Base-by-base conservation (phyloP, 805 yeast genomes). In the Barnettozyma populi region DNA sequence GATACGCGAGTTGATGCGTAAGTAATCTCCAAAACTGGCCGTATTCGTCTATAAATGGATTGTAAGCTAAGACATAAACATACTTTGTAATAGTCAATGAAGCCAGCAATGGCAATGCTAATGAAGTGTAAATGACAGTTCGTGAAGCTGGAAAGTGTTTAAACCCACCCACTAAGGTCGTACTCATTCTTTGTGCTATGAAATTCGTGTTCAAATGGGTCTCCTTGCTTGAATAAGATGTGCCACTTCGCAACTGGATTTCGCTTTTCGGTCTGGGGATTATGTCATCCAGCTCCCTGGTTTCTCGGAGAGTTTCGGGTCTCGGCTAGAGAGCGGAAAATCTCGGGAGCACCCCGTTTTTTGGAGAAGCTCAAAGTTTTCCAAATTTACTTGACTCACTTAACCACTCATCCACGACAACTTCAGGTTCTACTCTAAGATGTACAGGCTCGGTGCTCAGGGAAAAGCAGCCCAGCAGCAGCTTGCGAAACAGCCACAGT, bases 91-190 rank as follows among this genome's bases (percentile, higher is more conserved):
- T 66, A 5, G 69, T 52, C 13, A 71, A 57, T 4, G 74, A 59
- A 7, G 69, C 58, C 5, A 67, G 24, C 14, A 71, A 45, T 2
- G 75, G 70, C 2, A 60, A 39, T 1, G 51, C 53, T 8, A 63
- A 43, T 1, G 66, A 48, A 24, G 53, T 19, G 27, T 52, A 49
- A 4, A 63, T 55, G 24, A 62, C 36, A 5, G 48, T 27, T 47
- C 60, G 61, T 9, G 73, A 61, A 8, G 69, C 65, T 3, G 73
- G 73, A 8, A 70, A 61, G 43, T 60, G 50, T 16, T 51, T 52
- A 51, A 71, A 63, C 2, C 74, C 74, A 0, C 69, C 46, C n/a
- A 70, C 69, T 3, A 73, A 61, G 9, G 63, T 48, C 4, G 70
- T 62, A 41, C 57, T 51, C 64, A 60, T 59, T 7, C 32, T 29